A percentile compares a stretch with the other conserved stretches of the same genome.
Conservation (phyloP, 73 alveolate genomes). For the Paramecium tetraurelia region DNA sequence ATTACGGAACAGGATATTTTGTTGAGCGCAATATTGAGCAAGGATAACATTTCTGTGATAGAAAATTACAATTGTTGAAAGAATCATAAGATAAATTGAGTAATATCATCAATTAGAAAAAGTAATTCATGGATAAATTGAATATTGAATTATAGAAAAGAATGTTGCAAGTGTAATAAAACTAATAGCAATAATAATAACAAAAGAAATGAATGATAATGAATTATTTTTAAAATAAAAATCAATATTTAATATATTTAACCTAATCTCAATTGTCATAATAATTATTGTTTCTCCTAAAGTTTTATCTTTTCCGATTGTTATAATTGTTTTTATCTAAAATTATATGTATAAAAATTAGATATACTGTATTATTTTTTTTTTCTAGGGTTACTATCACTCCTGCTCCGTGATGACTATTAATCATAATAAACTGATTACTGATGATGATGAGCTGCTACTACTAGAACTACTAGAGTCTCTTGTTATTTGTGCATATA, state of each 20-base stretch:
- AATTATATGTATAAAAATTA: background rate
- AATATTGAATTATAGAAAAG: constrained; percentile 51
- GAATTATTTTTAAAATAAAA: background rate
- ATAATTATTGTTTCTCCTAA: background rate
- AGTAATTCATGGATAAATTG: constrained; percentile 55
- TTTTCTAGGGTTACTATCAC: background rate
- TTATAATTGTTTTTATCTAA: background rate
- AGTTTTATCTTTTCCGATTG: background rate
- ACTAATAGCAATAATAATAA: background rate
- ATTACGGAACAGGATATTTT: constrained; percentile 64
- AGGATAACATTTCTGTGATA: constrained; percentile 49
- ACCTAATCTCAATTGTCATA: constrained; percentile 2
- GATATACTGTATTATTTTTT: background rate
- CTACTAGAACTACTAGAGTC: background rate
- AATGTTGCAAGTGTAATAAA: constrained; percentile 1
- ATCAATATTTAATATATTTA: background rate
- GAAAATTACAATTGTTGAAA: constrained; percentile 47
- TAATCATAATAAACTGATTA: background rate
- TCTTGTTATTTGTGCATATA: background rate
- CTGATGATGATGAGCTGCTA: constrained; percentile 10
- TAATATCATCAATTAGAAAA: constrained; percentile 28
- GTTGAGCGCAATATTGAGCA: constrained; percentile 52
- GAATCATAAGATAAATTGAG: constrained; percentile 48
- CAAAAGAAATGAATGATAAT: background rate
- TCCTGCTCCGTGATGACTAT: background rate